Base-by-base conservation (phyloP, 2,329 filamentous ascomycete species). In the Cladosporium halotolerans region DNA sequence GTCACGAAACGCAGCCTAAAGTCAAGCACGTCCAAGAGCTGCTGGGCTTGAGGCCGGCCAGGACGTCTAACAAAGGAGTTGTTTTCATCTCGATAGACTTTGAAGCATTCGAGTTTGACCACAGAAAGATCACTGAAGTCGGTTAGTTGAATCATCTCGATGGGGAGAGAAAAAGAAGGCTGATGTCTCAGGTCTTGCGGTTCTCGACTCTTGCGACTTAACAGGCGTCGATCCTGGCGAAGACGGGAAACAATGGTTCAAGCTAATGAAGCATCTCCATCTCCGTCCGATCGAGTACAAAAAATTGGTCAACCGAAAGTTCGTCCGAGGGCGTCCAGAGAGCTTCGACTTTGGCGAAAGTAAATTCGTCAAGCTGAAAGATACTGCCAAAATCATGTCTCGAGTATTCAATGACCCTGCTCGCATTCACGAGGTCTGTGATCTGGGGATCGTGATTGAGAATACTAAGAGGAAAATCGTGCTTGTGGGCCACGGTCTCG, bases 1-100 rank as follows among this genome's bases (percentile, higher is more conserved):
- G 23, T 28, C 23, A 28, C 18, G 34, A 38, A 40, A 9, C 45
- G 8, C 33, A 47, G 45, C 34, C 13, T 39, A 40, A 51, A 51
- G 31, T 51, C 7, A 6, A 13, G 1, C 48, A 51, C 10, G 32
- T 51, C n/a, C 48, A 51, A 40, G 14, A 39, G 9, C 9, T 36
- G 3, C 23, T 51, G 40, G 48, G 48, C 16, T 44, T 51, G 40
- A n/a, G 11, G 9, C 33, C 48, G 14, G 40, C 6, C 3, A 14
- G n/a, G 11, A 39, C n/a, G 13, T 28, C 34, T 14, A 34, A 34
- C 2, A 31, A 46, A 31, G 73, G 76, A 14, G 76, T 82, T 0
- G 76, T 95, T 5, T 86, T 96, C 60, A 75, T 96, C 54, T 83
- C 80, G 58, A 76, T 97, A 41, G 93, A 99, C 62, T 74, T 93